These are phyloP conservation scores for Jackrogersella multiformis DNA, from an alignment of 495 filamentous ascomycete genomes.

Conservation along the genomic window DNA sequence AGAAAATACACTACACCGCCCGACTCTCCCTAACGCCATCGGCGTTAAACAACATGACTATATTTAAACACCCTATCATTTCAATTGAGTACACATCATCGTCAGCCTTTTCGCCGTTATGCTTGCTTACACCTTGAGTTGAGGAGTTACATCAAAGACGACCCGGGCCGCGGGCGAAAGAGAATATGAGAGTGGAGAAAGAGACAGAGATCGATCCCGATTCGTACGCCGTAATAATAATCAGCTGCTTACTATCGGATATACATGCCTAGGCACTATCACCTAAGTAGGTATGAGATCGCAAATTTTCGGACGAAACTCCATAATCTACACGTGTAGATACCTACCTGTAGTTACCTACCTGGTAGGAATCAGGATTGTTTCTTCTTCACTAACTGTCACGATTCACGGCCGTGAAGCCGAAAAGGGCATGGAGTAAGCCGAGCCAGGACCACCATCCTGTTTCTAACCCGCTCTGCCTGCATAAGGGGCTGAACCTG, in stretches of 20 bases:
- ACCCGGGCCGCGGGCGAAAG: background rate
- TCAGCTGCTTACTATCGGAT: conserved; percentile 2
- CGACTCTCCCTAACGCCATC: background rate
- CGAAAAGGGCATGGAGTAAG: conserved; percentile 26
- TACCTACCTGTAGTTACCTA: no score
- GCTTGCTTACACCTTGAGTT: background rate
- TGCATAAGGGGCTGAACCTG: conserved; percentile 39
- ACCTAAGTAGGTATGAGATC: background rate
- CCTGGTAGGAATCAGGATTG: no score
- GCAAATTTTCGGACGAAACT: conserved; percentile 4
- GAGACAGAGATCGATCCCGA: conserved; percentile 11
- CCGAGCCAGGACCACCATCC: conserved; percentile 29
- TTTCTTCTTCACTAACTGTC: conserved; percentile 9
- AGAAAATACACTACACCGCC: background rate
- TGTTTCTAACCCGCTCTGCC: conserved; percentile 2
- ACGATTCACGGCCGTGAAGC: conserved; percentile 2
- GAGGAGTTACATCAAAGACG: background rate
- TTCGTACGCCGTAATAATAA: conserved; percentile 1
- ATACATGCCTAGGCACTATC: no score
- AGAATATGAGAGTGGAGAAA: background rate
- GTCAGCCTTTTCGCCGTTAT: background rate
- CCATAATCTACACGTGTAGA: no score
- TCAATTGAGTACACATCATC: background rate
- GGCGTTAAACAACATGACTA: background rate
- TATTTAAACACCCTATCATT: background rate